A percentile compares a stretch with the other conserved stretches of the same genome.
These are phyloP conservation scores for Irpex sp. DNA, from an alignment of 1,284 basidiomycete species.

Conservation along the genomic window DNA sequence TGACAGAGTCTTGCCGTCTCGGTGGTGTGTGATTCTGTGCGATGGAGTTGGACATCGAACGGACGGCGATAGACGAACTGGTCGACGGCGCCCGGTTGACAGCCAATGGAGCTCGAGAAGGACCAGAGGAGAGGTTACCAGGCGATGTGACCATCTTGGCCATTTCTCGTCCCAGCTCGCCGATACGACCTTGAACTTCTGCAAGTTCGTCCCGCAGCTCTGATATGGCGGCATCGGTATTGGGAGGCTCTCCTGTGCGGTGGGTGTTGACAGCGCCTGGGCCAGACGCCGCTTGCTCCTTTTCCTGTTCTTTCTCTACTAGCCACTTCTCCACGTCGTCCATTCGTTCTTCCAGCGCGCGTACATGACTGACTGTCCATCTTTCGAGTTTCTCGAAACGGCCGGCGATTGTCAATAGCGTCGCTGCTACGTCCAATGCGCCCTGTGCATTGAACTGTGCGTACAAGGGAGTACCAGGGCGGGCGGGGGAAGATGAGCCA, in stretches of 20 bases:
- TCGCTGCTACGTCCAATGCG: conserved; percentile 63
- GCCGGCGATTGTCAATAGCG: conserved; percentile 60
- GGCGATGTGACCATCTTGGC: conserved; percentile 60
- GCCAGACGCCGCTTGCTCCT: conserved; percentile 18
- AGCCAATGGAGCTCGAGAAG: conserved; percentile 39
- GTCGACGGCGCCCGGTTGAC: conserved; percentile 33
- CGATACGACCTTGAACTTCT: conserved; percentile 67
- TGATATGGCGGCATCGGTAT: conserved; percentile 34
- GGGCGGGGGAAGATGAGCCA: conserved; percentile 49
- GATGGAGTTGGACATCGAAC: conserved; percentile 24
- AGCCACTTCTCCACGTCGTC: conserved; percentile 78
- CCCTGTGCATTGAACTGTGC: conserved; percentile 67
- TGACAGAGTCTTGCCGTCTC: conserved; percentile 54
- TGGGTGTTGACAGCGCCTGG: conserved; percentile 4
- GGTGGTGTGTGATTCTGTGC: conserved; percentile 30
- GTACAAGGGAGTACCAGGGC: conserved; percentile 61
- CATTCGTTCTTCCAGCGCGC: conserved; percentile 78
- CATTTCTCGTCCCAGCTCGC: conserved; percentile 71
- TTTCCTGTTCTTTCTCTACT: conserved; percentile 61
- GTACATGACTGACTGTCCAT: conserved; percentile 77
- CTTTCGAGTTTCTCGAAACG: conserved; percentile 82
- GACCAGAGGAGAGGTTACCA: conserved; percentile 48
- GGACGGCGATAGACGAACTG: conserved; percentile 26
- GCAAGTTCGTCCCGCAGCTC: conserved; percentile 60
- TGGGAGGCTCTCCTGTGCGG: conserved; percentile 19